A percentile compares a stretch with the other conserved stretches of the same genome.
Evolutionary conservation across 345 rosid species (phyloP).

Genomic region (Psidium friedrichsthalianum): DNA sequence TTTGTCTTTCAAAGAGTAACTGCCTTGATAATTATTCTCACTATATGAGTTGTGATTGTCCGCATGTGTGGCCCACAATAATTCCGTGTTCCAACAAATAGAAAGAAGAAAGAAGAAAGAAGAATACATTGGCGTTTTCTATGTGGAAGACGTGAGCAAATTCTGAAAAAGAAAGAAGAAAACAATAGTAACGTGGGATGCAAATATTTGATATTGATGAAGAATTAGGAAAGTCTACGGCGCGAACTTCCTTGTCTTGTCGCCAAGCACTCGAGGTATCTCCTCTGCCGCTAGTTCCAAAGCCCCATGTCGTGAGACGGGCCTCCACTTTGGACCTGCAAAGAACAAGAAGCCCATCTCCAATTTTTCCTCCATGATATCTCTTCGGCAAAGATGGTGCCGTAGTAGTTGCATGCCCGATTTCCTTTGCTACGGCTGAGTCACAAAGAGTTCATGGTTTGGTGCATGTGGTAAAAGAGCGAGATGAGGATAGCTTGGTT

Average conservation of each 20-base stretch:
- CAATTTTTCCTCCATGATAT: background rate
- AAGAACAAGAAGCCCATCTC: background rate
- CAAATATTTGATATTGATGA: too few relatives aligned
- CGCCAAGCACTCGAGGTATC: conserved; percentile 31
- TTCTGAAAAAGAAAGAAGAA: too few relatives aligned
- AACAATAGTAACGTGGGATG: too few relatives aligned
- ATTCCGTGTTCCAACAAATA: too few relatives aligned
- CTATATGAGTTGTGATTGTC: too few relatives aligned
- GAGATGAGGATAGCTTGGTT: background rate
- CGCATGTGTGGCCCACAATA: too few relatives aligned
- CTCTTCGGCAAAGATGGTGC: background rate
- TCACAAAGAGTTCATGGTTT: background rate
- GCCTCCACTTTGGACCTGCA: background rate
- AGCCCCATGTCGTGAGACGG: conserved; percentile 33
- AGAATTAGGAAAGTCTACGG: conserved; percentile 5
- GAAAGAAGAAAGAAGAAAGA: too few relatives aligned
- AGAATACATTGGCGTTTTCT: too few relatives aligned
- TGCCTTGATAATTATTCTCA: too few relatives aligned
- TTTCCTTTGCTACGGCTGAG: background rate
- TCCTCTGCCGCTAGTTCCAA: conserved; percentile 36
- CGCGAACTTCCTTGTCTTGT: conserved; percentile 56
- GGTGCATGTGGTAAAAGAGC: background rate
- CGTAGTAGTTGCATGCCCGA: background rate
- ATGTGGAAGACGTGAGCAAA: too few relatives aligned
- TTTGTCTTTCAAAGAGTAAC: too few relatives aligned